Evolutionary conservation across 202 grass and related monocot species (phyloP).

Genomic region (Schoenoplectus tabernaemontani): DNA sequence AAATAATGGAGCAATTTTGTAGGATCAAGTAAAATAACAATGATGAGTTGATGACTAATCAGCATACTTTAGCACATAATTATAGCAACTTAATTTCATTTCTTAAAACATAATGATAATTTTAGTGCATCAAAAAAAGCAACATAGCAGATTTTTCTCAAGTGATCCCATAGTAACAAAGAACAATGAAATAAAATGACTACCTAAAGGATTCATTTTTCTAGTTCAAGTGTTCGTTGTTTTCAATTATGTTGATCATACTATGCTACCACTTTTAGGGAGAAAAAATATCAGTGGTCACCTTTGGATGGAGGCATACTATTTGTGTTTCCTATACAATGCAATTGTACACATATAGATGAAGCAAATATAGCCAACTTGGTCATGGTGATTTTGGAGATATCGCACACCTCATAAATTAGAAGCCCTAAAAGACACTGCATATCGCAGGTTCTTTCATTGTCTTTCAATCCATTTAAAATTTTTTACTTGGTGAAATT

Average conservation of each 20-base stretch:
- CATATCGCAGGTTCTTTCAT: conserved; percentile 43
- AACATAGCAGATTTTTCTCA: background rate
- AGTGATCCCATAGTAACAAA: background rate
- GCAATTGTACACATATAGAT: conserved; percentile 52
- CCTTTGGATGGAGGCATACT: conserved; percentile 70
- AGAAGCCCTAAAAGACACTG: conserved; percentile 35
- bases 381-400: conserved; percentile 71
- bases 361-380: conserved; percentile 74
- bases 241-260: background rate
- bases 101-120: background rate
- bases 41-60: background rate
- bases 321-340: conserved; percentile 37
- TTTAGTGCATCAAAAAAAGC: background rate
- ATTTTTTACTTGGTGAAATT: background rate
- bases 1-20: background rate
- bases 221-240: background rate
- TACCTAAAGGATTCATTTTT: background rate
- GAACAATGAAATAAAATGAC: background rate
- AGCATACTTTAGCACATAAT: too few species aligned
- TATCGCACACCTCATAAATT: conserved; percentile 45
- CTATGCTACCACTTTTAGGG: conserved; percentile 24
- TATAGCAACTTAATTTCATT: background rate
- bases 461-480: background rate
- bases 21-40: background rate
- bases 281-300: conserved; percentile 45